Evolutionary conservation across 148 eudicot species (phyloP), one percentile per base, ranked within the genome.

Genomic region (Rhododendron simsii): DNA sequence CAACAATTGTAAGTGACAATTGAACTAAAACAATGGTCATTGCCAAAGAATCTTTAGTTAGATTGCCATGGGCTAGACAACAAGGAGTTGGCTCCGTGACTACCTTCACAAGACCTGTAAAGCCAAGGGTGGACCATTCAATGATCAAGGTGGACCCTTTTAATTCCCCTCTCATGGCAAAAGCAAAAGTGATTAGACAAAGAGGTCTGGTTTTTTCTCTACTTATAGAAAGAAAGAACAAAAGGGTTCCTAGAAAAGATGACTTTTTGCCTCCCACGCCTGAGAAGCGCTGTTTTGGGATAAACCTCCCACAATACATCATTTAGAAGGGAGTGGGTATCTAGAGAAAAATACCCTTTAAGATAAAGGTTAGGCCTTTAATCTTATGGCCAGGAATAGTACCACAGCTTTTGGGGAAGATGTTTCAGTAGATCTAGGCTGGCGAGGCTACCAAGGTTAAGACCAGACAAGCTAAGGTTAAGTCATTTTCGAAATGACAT

Each of bases 261-360:
- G 80, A 74, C 79, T 90, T 88, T 88, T 83, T 82, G 83, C 83
- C 81, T 78, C 83, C 86, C 91, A 88, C 89, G 90, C 89, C 80
- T 84, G 23, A 79, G 35, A 88, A 80, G 81, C 86, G 81, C 83
- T 85, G 20, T 84, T 67, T 84, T 23, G 88, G 85, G 80, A 85
- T 74, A 73, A 71, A 79, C 50, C 35, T 79, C 44, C 83, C 2
- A 30, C 39, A 50, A 3, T 20, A 71, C 37, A 51, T 80, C 26
- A 51, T 51, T 80, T 28, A 48, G 26, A 18, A 50, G 11, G 37
- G 28, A 67, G 76, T 30, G 30, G 23, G n/a, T 21, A 45, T 28
- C 30, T 48, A 30, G 14, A n/a, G 45, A 81, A 61, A 53, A 69
- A 33, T 55, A 51, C 76, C 18, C 51, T 67, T 79, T 73, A 18